Conservation (phyloP, 176 grass and related monocot species). For the Oryza australiensis region DNA sequence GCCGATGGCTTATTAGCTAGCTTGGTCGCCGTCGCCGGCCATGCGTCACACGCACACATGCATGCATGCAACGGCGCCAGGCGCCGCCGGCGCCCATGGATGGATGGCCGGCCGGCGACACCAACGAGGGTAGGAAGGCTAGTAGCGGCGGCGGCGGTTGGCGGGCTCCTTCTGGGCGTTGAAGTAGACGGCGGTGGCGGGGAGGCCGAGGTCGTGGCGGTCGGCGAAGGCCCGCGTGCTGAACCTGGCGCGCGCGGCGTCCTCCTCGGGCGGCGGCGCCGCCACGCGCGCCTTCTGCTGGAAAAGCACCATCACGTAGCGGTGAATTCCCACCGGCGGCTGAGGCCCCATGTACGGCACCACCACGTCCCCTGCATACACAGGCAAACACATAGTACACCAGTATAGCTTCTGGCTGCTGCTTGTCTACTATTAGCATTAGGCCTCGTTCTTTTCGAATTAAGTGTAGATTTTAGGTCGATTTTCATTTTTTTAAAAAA, state of each 20-base stretch:
- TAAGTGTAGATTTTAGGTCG: too few relatives aligned
- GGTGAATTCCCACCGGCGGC: constrained; percentile 78
- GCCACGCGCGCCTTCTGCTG: constrained; percentile 60
- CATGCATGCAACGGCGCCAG: too few relatives aligned
- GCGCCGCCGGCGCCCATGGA: too few relatives aligned
- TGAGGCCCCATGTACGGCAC: constrained; percentile 61
- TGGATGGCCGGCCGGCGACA: too few relatives aligned
- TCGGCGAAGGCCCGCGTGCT: constrained; percentile 66
- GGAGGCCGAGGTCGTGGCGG: constrained; percentile 59
- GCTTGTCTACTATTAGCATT: too few relatives aligned
- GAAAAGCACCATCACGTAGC: constrained; percentile 69
- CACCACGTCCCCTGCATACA: constrained; percentile 57
- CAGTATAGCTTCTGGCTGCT: too few relatives aligned
- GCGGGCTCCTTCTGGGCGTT: constrained; percentile 82
- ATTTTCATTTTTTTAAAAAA: too few relatives aligned
- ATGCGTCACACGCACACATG: too few relatives aligned
- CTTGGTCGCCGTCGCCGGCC: too few relatives aligned
- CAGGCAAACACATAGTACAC: neutral
- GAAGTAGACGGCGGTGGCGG: constrained; percentile 77
- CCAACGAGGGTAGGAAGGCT: neutral
- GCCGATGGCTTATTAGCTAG: too few relatives aligned
- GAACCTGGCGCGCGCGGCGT: constrained; percentile 43
- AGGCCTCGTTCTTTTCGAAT: too few relatives aligned
- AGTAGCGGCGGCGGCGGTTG: constrained; percentile 51
- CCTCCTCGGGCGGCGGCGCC: neutral